phyloP scores from a whole-genome alignment of 257 asterid species.

The Knoxia roxburghii region DNA sequence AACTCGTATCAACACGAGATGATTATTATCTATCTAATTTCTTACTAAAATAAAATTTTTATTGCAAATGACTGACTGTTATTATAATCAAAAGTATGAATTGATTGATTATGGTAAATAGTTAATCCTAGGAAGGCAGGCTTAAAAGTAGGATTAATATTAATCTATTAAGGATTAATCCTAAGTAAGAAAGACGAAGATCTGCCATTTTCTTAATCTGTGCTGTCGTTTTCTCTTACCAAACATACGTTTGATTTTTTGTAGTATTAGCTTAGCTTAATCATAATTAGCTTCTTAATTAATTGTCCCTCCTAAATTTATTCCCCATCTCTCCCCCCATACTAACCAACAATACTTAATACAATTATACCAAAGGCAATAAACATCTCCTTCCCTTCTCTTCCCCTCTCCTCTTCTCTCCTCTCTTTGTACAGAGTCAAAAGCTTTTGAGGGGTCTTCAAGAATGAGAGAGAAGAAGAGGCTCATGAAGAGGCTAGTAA shows the following conservation, averaged over 20 bases:
- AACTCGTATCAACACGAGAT: too few species aligned
- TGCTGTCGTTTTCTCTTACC: slow-evolving; percentile 73
- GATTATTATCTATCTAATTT: too few species aligned
- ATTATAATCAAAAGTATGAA: too few species aligned
- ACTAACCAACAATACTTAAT: slow-evolving; percentile 1
- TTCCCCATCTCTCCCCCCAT: slow-evolving; percentile 18
- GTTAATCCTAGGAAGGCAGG: too few species aligned
- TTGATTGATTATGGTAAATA: too few species aligned
- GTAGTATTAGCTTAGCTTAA: background rate
- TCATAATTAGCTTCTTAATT: slow-evolving; percentile 33
- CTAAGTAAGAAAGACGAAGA: slow-evolving; percentile 29
- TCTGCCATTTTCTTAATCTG: slow-evolving; percentile 51
- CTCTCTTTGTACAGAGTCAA: slow-evolving; percentile 19
- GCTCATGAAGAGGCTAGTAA: slow-evolving; percentile 95
- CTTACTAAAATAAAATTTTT: too few species aligned
- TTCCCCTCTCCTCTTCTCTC: slow-evolving; percentile 20
- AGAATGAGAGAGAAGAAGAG: slow-evolving; percentile 46
- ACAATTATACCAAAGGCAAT: slow-evolving; percentile 1
- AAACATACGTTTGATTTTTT: slow-evolving; percentile 35
- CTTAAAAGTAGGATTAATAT: too few species aligned
- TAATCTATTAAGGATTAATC: background rate
- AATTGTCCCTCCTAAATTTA: slow-evolving; percentile 58
- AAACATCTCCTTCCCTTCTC: slow-evolving; percentile 31
- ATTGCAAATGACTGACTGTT: too few species aligned
- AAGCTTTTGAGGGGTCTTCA: slow-evolving; percentile 29